A percentile compares a stretch with the other conserved stretches of the same genome.
Evolutionary conservation across 2,329 filamentous ascomycete species (phyloP).

Genomic region (Phialocephala subalpina): DNA sequence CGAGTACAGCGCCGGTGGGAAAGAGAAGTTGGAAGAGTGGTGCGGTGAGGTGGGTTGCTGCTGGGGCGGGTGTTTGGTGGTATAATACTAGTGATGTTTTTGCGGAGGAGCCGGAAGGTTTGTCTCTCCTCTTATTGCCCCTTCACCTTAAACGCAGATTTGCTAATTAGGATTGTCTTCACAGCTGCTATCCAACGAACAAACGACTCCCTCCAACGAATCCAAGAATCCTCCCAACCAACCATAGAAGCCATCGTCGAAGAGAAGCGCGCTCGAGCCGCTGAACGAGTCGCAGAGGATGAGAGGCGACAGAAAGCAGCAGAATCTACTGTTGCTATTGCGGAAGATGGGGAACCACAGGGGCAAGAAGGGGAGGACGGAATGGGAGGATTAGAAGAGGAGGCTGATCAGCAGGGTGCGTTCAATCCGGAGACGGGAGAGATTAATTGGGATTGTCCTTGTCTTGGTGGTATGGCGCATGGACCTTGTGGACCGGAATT

Average conservation of each 20-base stretch:
- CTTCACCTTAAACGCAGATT: background rate
- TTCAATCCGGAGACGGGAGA: slow-evolving; percentile 99
- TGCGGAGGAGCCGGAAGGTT: slow-evolving; percentile 82
- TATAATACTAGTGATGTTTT: slow-evolving; percentile 93
- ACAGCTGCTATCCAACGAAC: slow-evolving; percentile 43
- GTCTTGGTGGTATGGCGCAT: slow-evolving; percentile 94
- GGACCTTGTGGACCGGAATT: slow-evolving; percentile 97
- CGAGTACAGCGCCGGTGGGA: slow-evolving; percentile 55
- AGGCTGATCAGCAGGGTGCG: slow-evolving; percentile 86
- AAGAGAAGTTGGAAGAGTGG: slow-evolving; percentile 81
- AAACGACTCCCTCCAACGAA: slow-evolving; percentile 45
- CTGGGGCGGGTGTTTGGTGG: slow-evolving; percentile 82
- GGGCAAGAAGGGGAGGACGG: slow-evolving; percentile 41
- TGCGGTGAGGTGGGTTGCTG: slow-evolving; percentile 76
- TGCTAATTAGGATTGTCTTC: background rate
- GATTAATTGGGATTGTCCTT: slow-evolving; percentile 99
- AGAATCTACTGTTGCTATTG: slow-evolving; percentile 34
- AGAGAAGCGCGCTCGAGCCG: slow-evolving; percentile 59
- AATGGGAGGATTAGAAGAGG: slow-evolving; percentile 73
- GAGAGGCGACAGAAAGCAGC: slow-evolving; percentile 34
- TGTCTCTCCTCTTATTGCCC: background rate
- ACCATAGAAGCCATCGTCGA: slow-evolving; percentile 74
- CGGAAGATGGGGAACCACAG: slow-evolving; percentile 21
- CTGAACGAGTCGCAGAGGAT: slow-evolving; percentile 38
- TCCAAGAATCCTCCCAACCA: slow-evolving; percentile 60